Conservation (phyloP, 345 rosid species). For the Acer yangbiense region DNA sequence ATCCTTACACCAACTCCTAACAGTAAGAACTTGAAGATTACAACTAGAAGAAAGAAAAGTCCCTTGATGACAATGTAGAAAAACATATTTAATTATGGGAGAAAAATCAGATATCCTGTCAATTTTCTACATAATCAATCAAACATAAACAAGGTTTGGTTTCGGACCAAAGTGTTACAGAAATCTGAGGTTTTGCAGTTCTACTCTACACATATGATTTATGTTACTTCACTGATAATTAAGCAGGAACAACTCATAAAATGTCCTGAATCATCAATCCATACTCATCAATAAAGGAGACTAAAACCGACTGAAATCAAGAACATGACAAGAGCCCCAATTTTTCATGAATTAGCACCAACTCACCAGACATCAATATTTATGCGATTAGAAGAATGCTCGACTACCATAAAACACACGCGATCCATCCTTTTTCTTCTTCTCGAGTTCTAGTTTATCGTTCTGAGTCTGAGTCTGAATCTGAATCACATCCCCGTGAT, state of each 20-base stretch:
- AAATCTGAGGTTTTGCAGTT: neutral
- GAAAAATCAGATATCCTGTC: neutral
- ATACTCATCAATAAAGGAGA: neutral
- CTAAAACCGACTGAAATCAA: neutral
- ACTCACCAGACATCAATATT: neutral
- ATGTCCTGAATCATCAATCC: slow-evolving; percentile 4
- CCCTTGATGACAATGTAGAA: no score
- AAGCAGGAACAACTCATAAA: neutral
- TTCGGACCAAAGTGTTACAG: no score
- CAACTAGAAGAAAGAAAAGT: no score
- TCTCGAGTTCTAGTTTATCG: slow-evolving; percentile 40
- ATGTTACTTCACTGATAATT: neutral
- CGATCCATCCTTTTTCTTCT: slow-evolving; percentile 81
- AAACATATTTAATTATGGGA: neutral
- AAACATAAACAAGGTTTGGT: neutral
- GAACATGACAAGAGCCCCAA: neutral
- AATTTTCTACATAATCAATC: neutral
- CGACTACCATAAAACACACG: slow-evolving; percentile 94
- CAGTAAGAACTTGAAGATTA: no score
- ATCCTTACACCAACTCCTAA: no score
- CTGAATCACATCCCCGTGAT: slow-evolving; percentile 40
- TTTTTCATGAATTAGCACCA: slow-evolving; percentile 12
- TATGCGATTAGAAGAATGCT: slow-evolving; percentile 69
- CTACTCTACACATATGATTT: neutral
- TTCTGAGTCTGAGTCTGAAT: slow-evolving; percentile 28